Conservation (phyloP, 805 yeast species). For the Suhomyces pyralidae region DNA sequence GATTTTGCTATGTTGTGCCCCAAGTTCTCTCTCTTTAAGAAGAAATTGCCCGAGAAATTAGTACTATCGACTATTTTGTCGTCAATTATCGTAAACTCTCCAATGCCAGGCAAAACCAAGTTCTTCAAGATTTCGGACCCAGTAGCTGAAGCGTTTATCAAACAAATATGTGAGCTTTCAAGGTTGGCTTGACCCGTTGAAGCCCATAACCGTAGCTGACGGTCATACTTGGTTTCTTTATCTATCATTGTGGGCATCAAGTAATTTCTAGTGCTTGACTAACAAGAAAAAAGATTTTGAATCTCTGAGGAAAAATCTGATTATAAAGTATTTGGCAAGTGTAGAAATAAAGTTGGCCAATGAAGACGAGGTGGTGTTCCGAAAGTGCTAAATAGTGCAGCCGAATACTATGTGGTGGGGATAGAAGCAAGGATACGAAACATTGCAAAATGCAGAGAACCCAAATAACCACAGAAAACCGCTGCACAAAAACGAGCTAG, state of each 20-base stretch:
- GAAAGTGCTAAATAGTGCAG: neutral
- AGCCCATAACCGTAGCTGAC: constrained; percentile 90
- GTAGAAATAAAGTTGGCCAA: neutral
- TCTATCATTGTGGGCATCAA: constrained; percentile 21
- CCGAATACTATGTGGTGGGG: neutral
- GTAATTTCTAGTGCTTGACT: neutral
- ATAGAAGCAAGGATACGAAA: neutral
- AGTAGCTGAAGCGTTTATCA: constrained; percentile 55
- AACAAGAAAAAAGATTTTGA: neutral
- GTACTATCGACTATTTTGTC: constrained; percentile 31
- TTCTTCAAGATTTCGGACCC: constrained; percentile 75
- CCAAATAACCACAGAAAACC: neutral
- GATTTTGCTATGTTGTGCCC: constrained; percentile 41
- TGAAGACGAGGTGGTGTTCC: neutral
- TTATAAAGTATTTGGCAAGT: neutral
- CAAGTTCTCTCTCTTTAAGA: constrained; percentile 44
- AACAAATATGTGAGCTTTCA: constrained; percentile 54
- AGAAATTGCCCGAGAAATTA: constrained; percentile 62
- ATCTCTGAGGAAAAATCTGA: neutral
- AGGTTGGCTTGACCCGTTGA: constrained; percentile 65
- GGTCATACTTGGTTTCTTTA: constrained; percentile 62
- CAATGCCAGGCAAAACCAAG: constrained; percentile 70
- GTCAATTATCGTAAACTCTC: constrained; percentile 61
- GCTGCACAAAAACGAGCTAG: neutral
- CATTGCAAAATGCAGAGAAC: neutral